Evolutionary conservation across 805 yeast genomes (phyloP).

Genomic region (Zygoascus bituminiphila): DNA sequence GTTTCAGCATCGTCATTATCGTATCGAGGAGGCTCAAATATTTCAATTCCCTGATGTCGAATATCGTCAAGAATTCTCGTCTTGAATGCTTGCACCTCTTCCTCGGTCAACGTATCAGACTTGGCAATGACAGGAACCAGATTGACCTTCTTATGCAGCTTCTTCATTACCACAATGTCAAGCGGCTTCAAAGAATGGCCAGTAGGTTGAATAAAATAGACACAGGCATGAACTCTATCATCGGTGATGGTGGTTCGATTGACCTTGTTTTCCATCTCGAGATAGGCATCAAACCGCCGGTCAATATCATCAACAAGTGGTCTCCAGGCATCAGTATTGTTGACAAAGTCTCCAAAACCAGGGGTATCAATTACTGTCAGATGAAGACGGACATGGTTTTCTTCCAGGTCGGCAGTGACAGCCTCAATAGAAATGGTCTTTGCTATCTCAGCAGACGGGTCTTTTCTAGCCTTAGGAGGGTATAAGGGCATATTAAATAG

Average conservation of each 20-base stretch:
- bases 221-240: conserved; percentile 83
- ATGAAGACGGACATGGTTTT: conserved; percentile 82
- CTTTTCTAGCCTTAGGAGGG: conserved; percentile 32
- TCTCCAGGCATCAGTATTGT: conserved; percentile 73
- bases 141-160: conserved; percentile 83
- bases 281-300: conserved; percentile 73
- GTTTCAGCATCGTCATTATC: conserved; percentile 85
- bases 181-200: conserved; percentile 87
- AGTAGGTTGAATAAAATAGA: conserved; percentile 94
- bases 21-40: conserved; percentile 70
- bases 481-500: conserved; percentile 66
- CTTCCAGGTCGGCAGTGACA: conserved; percentile 69
- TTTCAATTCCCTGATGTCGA: conserved; percentile 58
- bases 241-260: conserved; percentile 66
- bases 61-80: conserved; percentile 71
- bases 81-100: conserved; percentile 72
- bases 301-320: conserved; percentile 89
- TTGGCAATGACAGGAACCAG: conserved; percentile 92
- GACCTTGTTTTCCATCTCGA: conserved; percentile 82
- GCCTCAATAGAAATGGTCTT: conserved; percentile 50
- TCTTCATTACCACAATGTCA: conserved; percentile 81
- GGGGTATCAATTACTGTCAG: conserved; percentile 83
- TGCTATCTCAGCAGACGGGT: conserved; percentile 38
- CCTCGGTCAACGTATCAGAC: conserved; percentile 85
- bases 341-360: conserved; percentile 87